A percentile compares a stretch with the other conserved stretches of the same genome.
These are phyloP conservation scores for Fusarium sp. DNA, from an alignment of 2,329 filamentous ascomycete genomes.

Conservation along the genomic window DNA sequence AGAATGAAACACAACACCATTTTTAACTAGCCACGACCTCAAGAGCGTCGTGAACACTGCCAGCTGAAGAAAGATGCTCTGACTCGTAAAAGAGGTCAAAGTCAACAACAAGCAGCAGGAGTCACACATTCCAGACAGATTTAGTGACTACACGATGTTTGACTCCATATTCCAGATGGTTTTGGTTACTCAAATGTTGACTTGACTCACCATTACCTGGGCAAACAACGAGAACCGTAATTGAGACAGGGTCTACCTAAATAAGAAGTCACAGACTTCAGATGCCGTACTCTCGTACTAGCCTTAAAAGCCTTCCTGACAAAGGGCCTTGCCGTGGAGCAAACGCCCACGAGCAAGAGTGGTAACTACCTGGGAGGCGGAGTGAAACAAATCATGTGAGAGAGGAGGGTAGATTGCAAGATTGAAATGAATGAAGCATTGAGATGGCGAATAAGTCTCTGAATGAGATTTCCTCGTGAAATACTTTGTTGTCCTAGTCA, in stretches of 20 bases:
- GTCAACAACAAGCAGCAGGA: not conserved
- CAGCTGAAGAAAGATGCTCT: not conserved
- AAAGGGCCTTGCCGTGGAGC: not conserved
- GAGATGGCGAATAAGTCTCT: not conserved
- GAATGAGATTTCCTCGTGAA: not conserved
- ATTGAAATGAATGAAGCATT: not conserved
- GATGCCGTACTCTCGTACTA: not conserved
- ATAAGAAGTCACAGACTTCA: not conserved
- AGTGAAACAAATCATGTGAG: not conserved
- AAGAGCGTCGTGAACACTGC: not conserved
- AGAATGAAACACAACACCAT: not conserved
- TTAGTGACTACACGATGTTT: not conserved
- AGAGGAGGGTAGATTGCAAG: not conserved
- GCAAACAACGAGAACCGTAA: not conserved
- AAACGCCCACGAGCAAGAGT: not conserved
- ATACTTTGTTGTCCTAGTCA: not conserved
- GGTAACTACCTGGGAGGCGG: not conserved
- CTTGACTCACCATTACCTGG: not conserved
- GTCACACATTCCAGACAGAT: not conserved
- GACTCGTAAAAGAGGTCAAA: no score
- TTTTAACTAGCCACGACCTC: not conserved
- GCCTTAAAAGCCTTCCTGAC: not conserved
- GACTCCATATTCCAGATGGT: not conserved
- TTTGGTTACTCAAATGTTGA: not conserved
- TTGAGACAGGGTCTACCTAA: not conserved